phyloP scores from a whole-genome alignment of 768 basidiomycete species.

The Russula ochroleuca region DNA sequence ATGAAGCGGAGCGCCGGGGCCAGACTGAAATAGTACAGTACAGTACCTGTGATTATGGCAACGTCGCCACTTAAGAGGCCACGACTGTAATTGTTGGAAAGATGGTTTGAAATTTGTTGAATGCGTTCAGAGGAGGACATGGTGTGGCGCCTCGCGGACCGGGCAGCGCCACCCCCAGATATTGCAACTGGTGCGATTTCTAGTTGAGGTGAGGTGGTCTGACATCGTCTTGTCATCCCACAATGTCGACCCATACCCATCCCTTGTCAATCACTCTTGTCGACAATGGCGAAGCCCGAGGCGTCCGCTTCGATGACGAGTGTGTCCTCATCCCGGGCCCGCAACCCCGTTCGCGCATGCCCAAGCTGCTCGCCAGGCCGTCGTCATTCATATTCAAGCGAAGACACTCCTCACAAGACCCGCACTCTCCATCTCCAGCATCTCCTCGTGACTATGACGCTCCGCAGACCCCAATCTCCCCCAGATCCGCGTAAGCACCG shows the following conservation, averaged over 20 bases:
- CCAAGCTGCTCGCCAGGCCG: constrained; percentile 57
- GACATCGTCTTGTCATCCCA: not conserved
- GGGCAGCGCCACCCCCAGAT: constrained; percentile 15
- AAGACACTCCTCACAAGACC: constrained; percentile 28
- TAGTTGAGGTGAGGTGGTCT: not conserved
- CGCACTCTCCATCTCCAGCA: constrained; percentile 1
- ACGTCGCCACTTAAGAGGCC: constrained; percentile 74
- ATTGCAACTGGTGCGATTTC: not conserved
- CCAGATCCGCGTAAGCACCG: constrained; percentile 11
- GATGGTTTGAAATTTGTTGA: constrained; percentile 65
- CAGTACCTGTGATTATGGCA: constrained; percentile 83
- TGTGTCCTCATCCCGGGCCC: constrained; percentile 72
- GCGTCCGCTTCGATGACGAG: constrained; percentile 67
- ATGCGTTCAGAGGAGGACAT: constrained; percentile 41
- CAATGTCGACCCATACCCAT: not conserved
- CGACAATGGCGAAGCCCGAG: constrained; percentile 25
- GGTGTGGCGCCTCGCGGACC: not conserved
- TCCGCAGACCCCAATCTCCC: constrained; percentile 34
- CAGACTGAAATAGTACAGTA: constrained; percentile 38
- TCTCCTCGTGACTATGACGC: constrained; percentile 50
- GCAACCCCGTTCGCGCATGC: constrained; percentile 39
- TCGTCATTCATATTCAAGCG: constrained; percentile 65
- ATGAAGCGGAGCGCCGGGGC: constrained; percentile 18
- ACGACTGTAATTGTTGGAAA: constrained; percentile 46
- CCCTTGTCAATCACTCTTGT: not conserved